A percentile compares a stretch with the other conserved stretches of the same genome.
Conservation (phyloP, 208 protist genomes). For the Crithidia fasciculata region DNA sequence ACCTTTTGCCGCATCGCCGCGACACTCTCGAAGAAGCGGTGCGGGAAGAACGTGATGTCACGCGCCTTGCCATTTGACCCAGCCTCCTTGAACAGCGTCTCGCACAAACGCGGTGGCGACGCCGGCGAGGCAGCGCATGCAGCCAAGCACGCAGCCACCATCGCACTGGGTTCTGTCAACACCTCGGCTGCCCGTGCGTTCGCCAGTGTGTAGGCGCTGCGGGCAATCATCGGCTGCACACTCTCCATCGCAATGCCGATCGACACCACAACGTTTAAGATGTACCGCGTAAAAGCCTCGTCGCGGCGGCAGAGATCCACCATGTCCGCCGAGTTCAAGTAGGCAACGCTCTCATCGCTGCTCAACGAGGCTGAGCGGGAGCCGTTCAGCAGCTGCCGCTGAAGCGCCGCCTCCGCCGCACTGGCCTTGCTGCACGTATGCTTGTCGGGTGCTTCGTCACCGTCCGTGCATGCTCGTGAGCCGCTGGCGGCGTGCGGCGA, state of each 20-base stretch:
- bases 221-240: conserved; percentile 38
- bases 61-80: not conserved
- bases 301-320: conserved; percentile 37
- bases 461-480: not conserved
- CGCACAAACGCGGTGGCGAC: conserved; percentile 9
- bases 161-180: conserved; percentile 11
- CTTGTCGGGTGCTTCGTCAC: conserved; percentile 9
- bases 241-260: conserved; percentile 55
- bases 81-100: conserved; percentile 5
- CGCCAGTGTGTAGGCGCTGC: conserved; percentile 43
- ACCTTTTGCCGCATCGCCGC: conserved; percentile 9
- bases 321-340: conserved; percentile 2
- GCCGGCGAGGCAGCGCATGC: not conserved
- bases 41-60: conserved; percentile 45
- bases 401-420: not conserved
- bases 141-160: conserved; percentile 21
- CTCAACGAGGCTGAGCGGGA: not conserved
- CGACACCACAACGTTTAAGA: conserved; percentile 53
- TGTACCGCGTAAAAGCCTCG: conserved; percentile 41
- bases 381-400: not conserved
- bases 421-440: not conserved
- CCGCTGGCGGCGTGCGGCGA: not conserved
- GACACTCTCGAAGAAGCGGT: conserved; percentile 39
- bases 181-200: conserved; percentile 26
- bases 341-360: conserved; percentile 13